These are phyloP conservation scores for Penicillium paradoxum DNA, from an alignment of 495 filamentous ascomycete species.

Conservation along the genomic window DNA sequence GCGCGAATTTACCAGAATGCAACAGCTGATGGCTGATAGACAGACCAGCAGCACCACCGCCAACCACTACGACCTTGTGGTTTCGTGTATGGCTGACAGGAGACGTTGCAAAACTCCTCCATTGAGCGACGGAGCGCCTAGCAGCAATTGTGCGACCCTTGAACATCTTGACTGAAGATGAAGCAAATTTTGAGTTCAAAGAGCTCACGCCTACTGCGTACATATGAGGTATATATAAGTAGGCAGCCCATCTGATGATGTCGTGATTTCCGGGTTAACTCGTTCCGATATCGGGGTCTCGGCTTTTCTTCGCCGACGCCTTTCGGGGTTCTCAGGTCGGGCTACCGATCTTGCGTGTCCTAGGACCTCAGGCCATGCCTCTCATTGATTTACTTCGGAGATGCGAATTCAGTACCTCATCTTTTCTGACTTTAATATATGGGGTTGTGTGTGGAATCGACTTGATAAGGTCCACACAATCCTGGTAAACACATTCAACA, in stretches of 20 bases:
- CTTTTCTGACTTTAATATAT: too few relatives aligned
- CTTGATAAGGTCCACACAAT: too few relatives aligned
- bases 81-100: constrained; percentile 34
- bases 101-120: constrained; percentile 37
- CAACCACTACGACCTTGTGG: constrained; percentile 62
- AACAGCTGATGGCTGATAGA: constrained; percentile 61
- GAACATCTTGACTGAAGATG: constrained; percentile 25
- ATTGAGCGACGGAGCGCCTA: constrained; percentile 13
- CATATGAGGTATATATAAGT: not conserved
- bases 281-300: not conserved
- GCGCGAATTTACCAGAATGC: constrained; percentile 46
- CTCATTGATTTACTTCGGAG: too few relatives aligned
- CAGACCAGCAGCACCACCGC: constrained; percentile 59
- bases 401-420: too few relatives aligned
- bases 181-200: too few relatives aligned
- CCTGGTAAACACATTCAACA: too few relatives aligned
- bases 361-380: too few relatives aligned
- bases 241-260: not conserved
- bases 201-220: too few relatives aligned
- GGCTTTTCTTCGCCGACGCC: not conserved
- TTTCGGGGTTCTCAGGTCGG: not conserved
- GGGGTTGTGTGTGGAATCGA: too few relatives aligned
- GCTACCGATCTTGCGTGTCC: too few relatives aligned
- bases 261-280: constrained; percentile 6
- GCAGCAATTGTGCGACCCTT: constrained; percentile 15